Conservation (phyloP, 1,139 yeast species). For the Nadsonia commutata region DNA sequence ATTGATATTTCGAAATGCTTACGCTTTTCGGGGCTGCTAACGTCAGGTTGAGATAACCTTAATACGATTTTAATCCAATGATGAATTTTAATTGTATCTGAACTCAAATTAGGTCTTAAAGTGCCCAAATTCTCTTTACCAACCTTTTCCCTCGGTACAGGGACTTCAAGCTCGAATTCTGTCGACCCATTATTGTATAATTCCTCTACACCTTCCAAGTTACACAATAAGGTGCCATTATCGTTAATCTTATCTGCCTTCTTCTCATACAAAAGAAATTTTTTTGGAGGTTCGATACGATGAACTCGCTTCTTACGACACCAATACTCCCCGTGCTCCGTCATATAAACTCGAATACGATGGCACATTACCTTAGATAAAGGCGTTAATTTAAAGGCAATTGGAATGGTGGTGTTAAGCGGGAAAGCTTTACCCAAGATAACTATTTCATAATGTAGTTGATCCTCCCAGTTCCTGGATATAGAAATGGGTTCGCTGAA, state of each 20-base stretch:
- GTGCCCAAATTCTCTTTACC: constrained; percentile 22
- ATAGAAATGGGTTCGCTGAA: constrained; percentile 90
- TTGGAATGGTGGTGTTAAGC: constrained; percentile 67
- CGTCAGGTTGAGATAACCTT: constrained; percentile 48
- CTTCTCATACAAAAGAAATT: constrained; percentile 67
- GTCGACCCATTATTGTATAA: constrained; percentile 30
- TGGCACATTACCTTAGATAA: constrained; percentile 78
- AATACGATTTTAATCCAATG: constrained; percentile 90
- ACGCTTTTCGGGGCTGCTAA: constrained; percentile 41
- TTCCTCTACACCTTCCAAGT: constrained; percentile 22
- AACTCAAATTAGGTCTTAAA: constrained; percentile 73
- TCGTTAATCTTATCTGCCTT: constrained; percentile 39
- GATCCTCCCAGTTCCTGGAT: constrained; percentile 86
- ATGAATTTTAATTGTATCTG: constrained; percentile 61
- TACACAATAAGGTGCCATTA: constrained; percentile 23
- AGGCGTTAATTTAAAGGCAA: constrained; percentile 74
- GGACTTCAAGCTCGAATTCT: constrained; percentile 74
- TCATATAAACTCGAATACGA: constrained; percentile 66
- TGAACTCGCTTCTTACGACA: constrained; percentile 79
- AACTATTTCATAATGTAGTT: constrained; percentile 73
- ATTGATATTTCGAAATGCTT: constrained; percentile 87
- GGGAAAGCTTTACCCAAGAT: constrained; percentile 76
- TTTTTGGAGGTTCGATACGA: constrained; percentile 76
- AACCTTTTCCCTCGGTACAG: constrained; percentile 47
- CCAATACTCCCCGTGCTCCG: constrained; percentile 83